phyloP scores from a whole-genome alignment of 164 flowering plant genomes.

The Santalum album region DNA sequence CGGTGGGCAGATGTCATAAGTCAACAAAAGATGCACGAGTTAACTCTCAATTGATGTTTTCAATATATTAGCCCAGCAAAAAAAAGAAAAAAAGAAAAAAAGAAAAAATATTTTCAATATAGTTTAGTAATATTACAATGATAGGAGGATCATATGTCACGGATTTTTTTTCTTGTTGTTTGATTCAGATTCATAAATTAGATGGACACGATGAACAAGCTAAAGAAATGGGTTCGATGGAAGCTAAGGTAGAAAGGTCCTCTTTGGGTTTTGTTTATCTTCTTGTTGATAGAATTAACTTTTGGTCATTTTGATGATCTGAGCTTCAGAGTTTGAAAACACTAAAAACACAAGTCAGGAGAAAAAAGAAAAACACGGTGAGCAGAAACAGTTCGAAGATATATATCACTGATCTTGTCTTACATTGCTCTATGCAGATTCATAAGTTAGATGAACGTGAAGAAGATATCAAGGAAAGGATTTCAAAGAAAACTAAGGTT shows the following conservation, averaged over 20 bases:
- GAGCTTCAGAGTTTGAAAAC: too few species aligned
- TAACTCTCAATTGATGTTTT: neutral
- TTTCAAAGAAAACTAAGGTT: constrained; percentile 39
- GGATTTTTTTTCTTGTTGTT: too few species aligned
- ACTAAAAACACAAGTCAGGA: too few species aligned
- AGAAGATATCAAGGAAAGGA: constrained; percentile 18
- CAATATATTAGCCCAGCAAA: too few species aligned
- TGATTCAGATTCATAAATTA: neutral
- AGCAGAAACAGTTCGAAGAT: too few species aligned
- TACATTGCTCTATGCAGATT: constrained; percentile 13
- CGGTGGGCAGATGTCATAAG: constrained; percentile 14
- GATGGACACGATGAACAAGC: neutral
- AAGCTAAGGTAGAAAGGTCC: neutral
- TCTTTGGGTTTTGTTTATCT: neutral
- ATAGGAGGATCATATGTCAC: too few species aligned
- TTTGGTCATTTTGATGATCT: too few species aligned
- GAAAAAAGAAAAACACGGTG: too few species aligned
- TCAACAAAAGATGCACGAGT: constrained; percentile 14
- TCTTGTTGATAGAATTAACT: too few species aligned
- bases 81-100: too few species aligned
- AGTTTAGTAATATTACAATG: too few species aligned
- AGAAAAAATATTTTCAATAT: too few species aligned
- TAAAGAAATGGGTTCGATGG: neutral
- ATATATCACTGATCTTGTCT: constrained; percentile 1
- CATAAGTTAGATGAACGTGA: constrained; percentile 16